Conservation (phyloP, 495 filamentous ascomycete genomes). For the Clavariopsis aquatica region DNA sequence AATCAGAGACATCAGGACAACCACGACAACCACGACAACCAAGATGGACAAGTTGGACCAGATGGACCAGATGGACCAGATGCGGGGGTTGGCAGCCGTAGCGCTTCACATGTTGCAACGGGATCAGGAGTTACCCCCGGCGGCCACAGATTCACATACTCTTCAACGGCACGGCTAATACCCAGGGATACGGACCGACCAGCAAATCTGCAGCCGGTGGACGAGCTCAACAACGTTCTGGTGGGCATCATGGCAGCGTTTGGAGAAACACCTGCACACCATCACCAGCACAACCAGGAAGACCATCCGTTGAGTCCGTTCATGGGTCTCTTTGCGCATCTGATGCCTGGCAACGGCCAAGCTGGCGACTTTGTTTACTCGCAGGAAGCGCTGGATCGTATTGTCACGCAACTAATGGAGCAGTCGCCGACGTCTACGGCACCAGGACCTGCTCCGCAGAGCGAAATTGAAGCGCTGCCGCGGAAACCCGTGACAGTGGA, state of each 20-base stretch:
- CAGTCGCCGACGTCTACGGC: conserved; percentile 72
- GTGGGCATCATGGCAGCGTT: conserved; percentile 29
- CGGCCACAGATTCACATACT: conserved; percentile 27
- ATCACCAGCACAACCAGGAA: conserved; percentile 3
- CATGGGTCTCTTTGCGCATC: conserved; percentile 48
- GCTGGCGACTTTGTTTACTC: conserved; percentile 87
- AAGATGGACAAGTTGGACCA: neutral
- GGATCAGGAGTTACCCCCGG: conserved; percentile 18
- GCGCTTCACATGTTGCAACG: neutral
- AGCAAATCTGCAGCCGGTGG: conserved; percentile 33
- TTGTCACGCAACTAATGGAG: conserved; percentile 87
- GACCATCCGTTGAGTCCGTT: conserved; percentile 33
- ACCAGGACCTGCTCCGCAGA: conserved; percentile 75
- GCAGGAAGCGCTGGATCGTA: conserved; percentile 85
- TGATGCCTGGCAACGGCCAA: conserved; percentile 58
- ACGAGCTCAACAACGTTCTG: conserved; percentile 33
- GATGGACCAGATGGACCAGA: neutral
- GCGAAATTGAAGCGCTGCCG: conserved; percentile 72
- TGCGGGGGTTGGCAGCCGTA: neutral
- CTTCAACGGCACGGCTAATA: conserved; percentile 31
- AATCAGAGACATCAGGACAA: neutral
- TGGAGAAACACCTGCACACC: conserved; percentile 11
- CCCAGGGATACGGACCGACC: conserved; percentile 43
- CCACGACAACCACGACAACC: neutral
- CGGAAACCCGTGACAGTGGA: conserved; percentile 63